phyloP scores from a whole-genome alignment of 2,329 filamentous ascomycete species.

The Massarina eburnea region DNA sequence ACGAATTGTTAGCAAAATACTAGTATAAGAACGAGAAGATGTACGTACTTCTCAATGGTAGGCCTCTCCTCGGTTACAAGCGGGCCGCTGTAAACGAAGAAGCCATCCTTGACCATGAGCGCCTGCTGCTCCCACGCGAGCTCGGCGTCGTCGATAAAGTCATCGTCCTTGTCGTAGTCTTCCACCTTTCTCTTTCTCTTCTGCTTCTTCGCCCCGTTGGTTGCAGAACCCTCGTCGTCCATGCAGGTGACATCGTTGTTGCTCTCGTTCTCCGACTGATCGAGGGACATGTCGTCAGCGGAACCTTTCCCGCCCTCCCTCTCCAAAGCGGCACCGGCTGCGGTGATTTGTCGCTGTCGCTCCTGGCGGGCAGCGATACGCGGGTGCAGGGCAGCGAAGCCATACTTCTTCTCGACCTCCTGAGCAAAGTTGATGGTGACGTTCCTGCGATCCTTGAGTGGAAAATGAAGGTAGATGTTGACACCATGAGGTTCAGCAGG shows the following conservation, averaged over 20 bases:
- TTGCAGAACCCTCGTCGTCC: conserved; percentile 42
- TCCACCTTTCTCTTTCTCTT: conserved; percentile 76
- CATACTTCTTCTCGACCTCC: conserved; percentile 89
- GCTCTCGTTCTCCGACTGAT: conserved; percentile 70
- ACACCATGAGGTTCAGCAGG: conserved; percentile 48
- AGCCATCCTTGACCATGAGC: conserved; percentile 90
- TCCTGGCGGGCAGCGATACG: conserved; percentile 86
- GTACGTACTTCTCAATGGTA: conserved; percentile 60
- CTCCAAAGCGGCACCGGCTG: conserved; percentile 83
- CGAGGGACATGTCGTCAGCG: conserved; percentile 80
- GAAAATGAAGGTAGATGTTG: conserved; percentile 84
- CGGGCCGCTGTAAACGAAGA: conserved; percentile 96
- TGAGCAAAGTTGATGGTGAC: conserved; percentile 95
- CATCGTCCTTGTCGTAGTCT: conserved; percentile 68
- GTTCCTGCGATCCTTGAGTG: conserved; percentile 78
- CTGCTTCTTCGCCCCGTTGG: conserved; percentile 62
- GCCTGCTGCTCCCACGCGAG: conserved; percentile 94
- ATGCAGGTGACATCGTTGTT: conserved; percentile 85
- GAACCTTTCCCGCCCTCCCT: conserved; percentile 70
- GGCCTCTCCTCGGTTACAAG: conserved; percentile 84
- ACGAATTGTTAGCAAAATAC: conserved; percentile 29
- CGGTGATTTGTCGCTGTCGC: conserved; percentile 82
- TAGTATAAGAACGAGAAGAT: not conserved
- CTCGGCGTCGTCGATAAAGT: conserved; percentile 86
- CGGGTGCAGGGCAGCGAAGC: conserved; percentile 90